Evolutionary conservation across 257 asterid genomes (phyloP), one percentile per base, ranked within the genome.

Genomic region (Solanum phureja): DNA sequence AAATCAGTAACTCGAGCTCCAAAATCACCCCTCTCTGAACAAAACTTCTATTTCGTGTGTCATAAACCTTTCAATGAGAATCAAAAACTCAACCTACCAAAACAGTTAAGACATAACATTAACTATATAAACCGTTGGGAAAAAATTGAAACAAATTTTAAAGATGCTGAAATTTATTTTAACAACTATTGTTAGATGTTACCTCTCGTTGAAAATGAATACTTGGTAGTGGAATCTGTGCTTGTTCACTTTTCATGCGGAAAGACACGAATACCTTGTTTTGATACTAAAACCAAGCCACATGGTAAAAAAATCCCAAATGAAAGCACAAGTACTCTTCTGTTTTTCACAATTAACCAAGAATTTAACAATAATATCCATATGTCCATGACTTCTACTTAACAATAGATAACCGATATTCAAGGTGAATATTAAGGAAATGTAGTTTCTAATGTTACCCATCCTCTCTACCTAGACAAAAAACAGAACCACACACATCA

Each of bases 1-100:
- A 90, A 90, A 82, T 90, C 90, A 27, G 89, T 38, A 2, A 89
- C 79, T 33, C 74, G 49, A 33, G 91, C 90, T 19, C 88, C 88
- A 52, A 79, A 76, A 16, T 79, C 75, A 49, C 86, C 86, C 87
- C 91, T 85, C 88, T 76, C 27, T 90, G 89, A 9, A 88, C 6
- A 46, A 90, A 1, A 56, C 10, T 58, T 58, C 7, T 58, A 58
- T 58, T 58, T 58, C 4, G 24, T 58, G 66, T 58, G 66, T 21
- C 66, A 58, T 52, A 18, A 52, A 52, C 62, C 62, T 52, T 52
- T 52, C 9, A 7, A 6, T 52, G 62, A 52, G n/a, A 52, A 18
- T 6, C 0, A 52, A 52, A 16, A 52, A 52, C 62, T 52, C 23
- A 52, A 52, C 62, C 62, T 52, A 52, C 10, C 62, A 52, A 16